Evolutionary conservation across 768 basidiomycete genomes (phyloP).

Genomic region (Cubamyces sp.): DNA sequence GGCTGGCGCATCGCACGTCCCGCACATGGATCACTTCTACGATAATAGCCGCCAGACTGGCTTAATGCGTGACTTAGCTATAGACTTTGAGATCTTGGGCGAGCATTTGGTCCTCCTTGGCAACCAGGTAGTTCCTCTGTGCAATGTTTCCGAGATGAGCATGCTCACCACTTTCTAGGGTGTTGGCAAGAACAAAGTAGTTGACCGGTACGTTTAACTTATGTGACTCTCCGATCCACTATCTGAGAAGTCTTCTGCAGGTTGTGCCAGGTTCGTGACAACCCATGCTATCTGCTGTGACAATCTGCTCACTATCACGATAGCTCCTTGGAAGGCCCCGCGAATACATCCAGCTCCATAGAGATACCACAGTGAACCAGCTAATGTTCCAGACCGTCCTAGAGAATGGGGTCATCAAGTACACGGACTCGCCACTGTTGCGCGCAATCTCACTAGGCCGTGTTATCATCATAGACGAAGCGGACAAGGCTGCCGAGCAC

Average conservation of each 20-base stretch:
- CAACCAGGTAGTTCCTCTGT: slow-evolving; percentile 54
- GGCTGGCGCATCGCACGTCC: slow-evolving; percentile 62
- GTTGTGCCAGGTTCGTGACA: slow-evolving; percentile 54
- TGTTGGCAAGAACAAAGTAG: slow-evolving; percentile 73
- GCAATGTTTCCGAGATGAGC: neutral
- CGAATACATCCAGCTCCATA: slow-evolving; percentile 72
- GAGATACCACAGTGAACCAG: slow-evolving; percentile 72
- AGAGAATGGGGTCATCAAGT: slow-evolving; percentile 58
- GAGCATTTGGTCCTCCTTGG: slow-evolving; percentile 70
- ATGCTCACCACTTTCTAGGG: slow-evolving; percentile 42
- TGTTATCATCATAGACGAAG: slow-evolving; percentile 72
- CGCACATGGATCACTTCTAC: slow-evolving; percentile 72
- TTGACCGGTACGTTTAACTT: slow-evolving; percentile 51
- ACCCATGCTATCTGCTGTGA: neutral
- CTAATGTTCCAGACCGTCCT: slow-evolving; percentile 71
- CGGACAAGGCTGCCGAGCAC: slow-evolving; percentile 75
- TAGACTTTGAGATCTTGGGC: slow-evolving; percentile 62
- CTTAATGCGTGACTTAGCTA: slow-evolving; percentile 65
- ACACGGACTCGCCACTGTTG: slow-evolving; percentile 68
- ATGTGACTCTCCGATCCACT: neutral
- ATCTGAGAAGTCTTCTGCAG: slow-evolving; percentile 29
- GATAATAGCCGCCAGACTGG: slow-evolving; percentile 71
- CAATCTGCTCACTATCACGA: neutral
- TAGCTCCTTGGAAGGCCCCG: slow-evolving; percentile 63
- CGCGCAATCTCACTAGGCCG: slow-evolving; percentile 64